Evolutionary conservation across 2,329 filamentous ascomycete species (phyloP), one percentile per base, ranked within the genome.

Genomic region (Alternaria conjuncta): DNA sequence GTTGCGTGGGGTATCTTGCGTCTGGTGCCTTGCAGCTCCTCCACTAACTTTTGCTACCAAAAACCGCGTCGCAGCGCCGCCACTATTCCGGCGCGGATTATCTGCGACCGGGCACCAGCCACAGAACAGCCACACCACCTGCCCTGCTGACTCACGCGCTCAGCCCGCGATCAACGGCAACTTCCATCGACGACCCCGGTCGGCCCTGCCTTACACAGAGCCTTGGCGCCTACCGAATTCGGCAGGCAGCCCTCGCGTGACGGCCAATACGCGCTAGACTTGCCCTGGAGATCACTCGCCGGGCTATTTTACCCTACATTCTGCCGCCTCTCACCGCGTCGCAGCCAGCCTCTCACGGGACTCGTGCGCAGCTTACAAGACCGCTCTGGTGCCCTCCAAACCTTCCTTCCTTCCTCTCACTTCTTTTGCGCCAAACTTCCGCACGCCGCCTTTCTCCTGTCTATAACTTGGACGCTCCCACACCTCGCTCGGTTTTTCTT

Each of bases 311-410:
- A 64, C 53, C 63, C 68, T 65, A 41, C 50, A 66, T 74, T 72
- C 69, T 73, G 71, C 72, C 71, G 54, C 46, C 21, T 8, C 60
- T 63, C 63, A 70, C 68, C 71, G 70, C 70, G 63, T 62, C 56
- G 50, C 43, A 28, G 55, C 75, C 76, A 75, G 73, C 73, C 75
- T 75, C 75, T 76, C 75, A 75, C 74, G 75, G 71, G 75, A 73
- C 66, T 64, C 58, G 60, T 65, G 65, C 72, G 67, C 70, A 73
- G 71, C 75, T 75, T 79, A 79, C 77, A 80, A 79, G 74, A 78
- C 59, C 65, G 70, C 65, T 69, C 72, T 66, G 68, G 72, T 67
- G 66, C 78, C 72, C 73, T 71, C 70, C 63, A 71, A 67, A 68
- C 74, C 75, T 62, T 78, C 73, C 65, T 70, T 78, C 73, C 72